Base-by-base conservation (phyloP, 1,284 basidiomycete species). In the Schizophyllum amplum region DNA sequence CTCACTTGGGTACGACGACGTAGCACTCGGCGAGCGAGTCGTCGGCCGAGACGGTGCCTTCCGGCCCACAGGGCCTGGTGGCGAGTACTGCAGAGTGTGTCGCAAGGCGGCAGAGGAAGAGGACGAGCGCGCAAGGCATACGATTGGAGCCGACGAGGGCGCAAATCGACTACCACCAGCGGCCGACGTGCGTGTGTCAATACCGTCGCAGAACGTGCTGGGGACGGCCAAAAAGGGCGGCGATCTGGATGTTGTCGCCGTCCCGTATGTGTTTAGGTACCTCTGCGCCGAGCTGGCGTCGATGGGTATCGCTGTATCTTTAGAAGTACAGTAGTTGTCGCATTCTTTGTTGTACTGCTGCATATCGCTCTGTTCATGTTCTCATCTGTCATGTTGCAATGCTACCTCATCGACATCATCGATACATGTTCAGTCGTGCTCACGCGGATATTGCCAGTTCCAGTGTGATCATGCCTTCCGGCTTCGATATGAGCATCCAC, bases 221-320 rank as follows among this genome's bases (percentile, higher is more conserved):
- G 77, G 78, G 55, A 72, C 71, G 53, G 72, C 74, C 42, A 72
- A 72, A 64, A 86, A 84, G 72, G 87, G 87, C 47, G 86, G 88
- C 4, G 86, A 93, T 65, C 82, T 97, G 69, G 95, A 97, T 69
- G 87, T 98, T 50, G 84, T 98, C 55, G 96, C 96, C 5, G 85
- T 99, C 23, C 97, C 97, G 5, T 99, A 94, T 68, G 96, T 98
- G 52, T 94, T 95, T 73, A 80, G 92, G 55, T 92, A 94, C 70
- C 78, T 95, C 6, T 92, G 90, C 68, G 89, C 89, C 5, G 89
- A 92, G 69, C 69, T 92, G 55, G 90, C 89, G 23, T 84, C 89
- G 4, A 92, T 92, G 90, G 89, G 89, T 24, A 92, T 92, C 61
- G 82, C 85, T n/a, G 79, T 92, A 53, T 88, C 89, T 25, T 67